Evolutionary conservation across 345 rosid genomes (phyloP).

Genomic region (Dipteronia dyeriana): DNA sequence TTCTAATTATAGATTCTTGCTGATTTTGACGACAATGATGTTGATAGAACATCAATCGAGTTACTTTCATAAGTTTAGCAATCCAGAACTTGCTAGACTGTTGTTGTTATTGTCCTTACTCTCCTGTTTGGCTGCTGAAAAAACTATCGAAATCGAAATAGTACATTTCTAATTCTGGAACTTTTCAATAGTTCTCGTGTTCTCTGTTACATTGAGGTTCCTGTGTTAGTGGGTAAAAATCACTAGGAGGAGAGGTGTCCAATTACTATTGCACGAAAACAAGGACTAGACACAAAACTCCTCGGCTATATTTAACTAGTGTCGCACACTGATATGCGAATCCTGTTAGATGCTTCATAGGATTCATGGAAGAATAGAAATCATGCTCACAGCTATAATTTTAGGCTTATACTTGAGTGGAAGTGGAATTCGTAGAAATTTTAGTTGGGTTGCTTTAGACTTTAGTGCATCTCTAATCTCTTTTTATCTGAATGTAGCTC

Average conservation of each 20-base stretch:
- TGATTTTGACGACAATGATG: neutral
- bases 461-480: neutral
- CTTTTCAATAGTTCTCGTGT: neutral
- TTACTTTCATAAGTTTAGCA: neutral
- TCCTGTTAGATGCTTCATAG: neutral
- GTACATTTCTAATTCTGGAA: neutral
- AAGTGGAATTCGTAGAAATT: neutral
- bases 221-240: neutral
- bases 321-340: neutral
- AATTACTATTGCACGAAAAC: neutral
- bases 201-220: constrained; percentile 7
- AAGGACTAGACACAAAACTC: neutral
- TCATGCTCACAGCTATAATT: neutral
- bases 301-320: neutral
- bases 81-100: neutral
- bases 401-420: neutral
- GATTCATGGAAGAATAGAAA: neutral
- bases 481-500: constrained; percentile 3
- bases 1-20: neutral
- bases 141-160: neutral
- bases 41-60: neutral
- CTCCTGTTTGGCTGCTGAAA: constrained; percentile 4
- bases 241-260: neutral
- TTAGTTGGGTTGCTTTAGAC: neutral
- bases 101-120: neutral